A percentile compares a stretch with the other conserved stretches of the same genome.
Evolutionary conservation across 73 alveolate genomes (phyloP).

Genomic region (Paramecium primaurelia): DNA sequence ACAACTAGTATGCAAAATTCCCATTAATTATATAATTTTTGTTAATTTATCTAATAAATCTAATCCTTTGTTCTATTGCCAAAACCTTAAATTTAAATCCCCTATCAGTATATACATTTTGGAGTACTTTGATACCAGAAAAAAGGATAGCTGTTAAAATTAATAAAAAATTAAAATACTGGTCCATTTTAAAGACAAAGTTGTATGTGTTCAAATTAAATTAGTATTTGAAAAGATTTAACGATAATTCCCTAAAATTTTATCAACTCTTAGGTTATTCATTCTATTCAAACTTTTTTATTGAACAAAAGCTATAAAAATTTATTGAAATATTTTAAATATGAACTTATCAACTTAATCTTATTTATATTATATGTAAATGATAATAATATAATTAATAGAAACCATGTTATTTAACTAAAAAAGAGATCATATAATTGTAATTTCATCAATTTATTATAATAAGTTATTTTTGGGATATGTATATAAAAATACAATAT

Average conservation of each 20-base stretch:
- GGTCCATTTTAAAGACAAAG: neutral
- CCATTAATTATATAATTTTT: neutral
- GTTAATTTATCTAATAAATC: neutral
- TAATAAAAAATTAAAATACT: neutral
- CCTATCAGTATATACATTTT: neutral
- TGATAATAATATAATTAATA: neutral
- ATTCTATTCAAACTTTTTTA: neutral
- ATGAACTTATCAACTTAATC: neutral
- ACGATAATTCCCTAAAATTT: neutral
- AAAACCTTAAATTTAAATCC: neutral
- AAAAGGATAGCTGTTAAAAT: too few relatives aligned
- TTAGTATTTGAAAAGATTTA: neutral
- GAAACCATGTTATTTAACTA: neutral
- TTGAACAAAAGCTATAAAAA: too few relatives aligned
- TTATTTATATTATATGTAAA: neutral
- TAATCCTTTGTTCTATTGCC: neutral
- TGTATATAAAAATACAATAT: too few relatives aligned
- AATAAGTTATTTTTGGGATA: too few relatives aligned
- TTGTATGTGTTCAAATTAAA: neutral
- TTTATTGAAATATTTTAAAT: neutral
- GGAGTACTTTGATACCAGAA: neutral
- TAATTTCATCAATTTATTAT: too few relatives aligned
- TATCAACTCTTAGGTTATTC: neutral
- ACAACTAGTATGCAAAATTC: neutral
- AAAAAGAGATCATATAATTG: neutral